Evolutionary conservation across 768 basidiomycete species (phyloP).

Genomic region (Paxillus rubicundulus): DNA sequence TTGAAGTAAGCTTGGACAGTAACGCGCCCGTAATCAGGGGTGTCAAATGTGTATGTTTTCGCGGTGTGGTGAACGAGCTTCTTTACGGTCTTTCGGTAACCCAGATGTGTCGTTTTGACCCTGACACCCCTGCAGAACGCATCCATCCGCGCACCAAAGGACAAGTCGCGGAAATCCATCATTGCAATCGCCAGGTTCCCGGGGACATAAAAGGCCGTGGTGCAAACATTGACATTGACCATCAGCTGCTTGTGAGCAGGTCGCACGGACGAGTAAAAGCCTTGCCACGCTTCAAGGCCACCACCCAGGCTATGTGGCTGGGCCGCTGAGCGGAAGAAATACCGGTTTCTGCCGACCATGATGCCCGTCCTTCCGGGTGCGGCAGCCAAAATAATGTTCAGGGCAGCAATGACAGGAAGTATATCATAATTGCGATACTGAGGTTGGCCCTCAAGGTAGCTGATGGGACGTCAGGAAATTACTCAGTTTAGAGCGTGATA

Average conservation of each 20-base stretch:
- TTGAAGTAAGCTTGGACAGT: slow-evolving; percentile 49
- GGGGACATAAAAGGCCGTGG: slow-evolving; percentile 43
- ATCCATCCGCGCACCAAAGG: slow-evolving; percentile 57
- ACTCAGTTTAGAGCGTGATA: background rate
- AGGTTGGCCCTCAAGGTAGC: slow-evolving; percentile 45
- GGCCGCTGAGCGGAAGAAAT: slow-evolving; percentile 44
- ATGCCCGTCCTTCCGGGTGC: slow-evolving; percentile 47
- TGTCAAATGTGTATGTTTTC: slow-evolving; percentile 38
- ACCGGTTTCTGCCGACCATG: slow-evolving; percentile 51
- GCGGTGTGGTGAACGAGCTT: slow-evolving; percentile 42
- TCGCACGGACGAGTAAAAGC: slow-evolving; percentile 41
- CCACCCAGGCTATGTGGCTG: slow-evolving; percentile 38
- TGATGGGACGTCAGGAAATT: slow-evolving; percentile 20
- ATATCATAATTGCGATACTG: slow-evolving; percentile 44
- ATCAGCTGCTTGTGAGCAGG: slow-evolving; percentile 44
- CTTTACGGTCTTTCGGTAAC: slow-evolving; percentile 74
- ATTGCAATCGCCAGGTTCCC: slow-evolving; percentile 46
- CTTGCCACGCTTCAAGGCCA: slow-evolving; percentile 62
- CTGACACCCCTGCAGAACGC: slow-evolving; percentile 67
- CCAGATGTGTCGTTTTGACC: slow-evolving; percentile 64
- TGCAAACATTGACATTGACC: slow-evolving; percentile 56
- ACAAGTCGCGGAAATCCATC: slow-evolving; percentile 41
- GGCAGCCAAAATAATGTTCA: slow-evolving; percentile 49
- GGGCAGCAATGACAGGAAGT: slow-evolving; percentile 45
- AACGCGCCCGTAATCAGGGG: slow-evolving; percentile 40